Base-by-base conservation (phyloP, 805 yeast genomes). In the Scheffersomyces stipitis region DNA sequence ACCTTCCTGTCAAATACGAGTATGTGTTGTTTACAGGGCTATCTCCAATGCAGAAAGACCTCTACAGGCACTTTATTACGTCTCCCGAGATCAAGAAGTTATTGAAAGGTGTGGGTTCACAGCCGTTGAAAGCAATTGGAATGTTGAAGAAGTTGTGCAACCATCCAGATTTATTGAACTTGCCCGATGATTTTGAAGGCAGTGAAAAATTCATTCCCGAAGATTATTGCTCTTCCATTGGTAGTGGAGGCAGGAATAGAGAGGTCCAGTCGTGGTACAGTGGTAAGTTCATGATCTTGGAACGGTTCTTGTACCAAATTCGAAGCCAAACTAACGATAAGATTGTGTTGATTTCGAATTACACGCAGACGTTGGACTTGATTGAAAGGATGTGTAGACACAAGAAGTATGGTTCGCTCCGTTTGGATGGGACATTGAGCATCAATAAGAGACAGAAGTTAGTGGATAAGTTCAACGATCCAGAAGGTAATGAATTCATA, bases 1-100 rank as follows among this genome's bases (percentile, higher is more conserved):
- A 93, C 55, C 71, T 93, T 41, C 99, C 99, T 0, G 87, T 95
- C 44, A 93, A 93, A 60, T 90, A 89, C 57, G 99, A 93, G 59
- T 96, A 93, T 60, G 98, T 93, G 15, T 85, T 93, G n/a, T 93
- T 91, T 59, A 89, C 93, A 42, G 83, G 81, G 29, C 64, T 93
- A 37, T 75, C 91, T 1, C 87, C 86, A 0, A 73, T 90, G 62
- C 99, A 93, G 60, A 64, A 69, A 34, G 61, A 70, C 1, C 60
- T 93, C 1, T 93, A 93, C 54, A 68, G 76, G 35, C 83, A 82
- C 46, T 86, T 86, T 49, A 75, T 89, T 35, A 77, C 85, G 9
- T 82, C 95, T 4, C 88, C 93, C 1, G 93, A 82, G 35, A 82
- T 88, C 46, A 76, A 72, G 33, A 78, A 76, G 45, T 60, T 87